Base-by-base conservation (phyloP, 805 yeast species). In the Starmerella vaccinii region DNA sequence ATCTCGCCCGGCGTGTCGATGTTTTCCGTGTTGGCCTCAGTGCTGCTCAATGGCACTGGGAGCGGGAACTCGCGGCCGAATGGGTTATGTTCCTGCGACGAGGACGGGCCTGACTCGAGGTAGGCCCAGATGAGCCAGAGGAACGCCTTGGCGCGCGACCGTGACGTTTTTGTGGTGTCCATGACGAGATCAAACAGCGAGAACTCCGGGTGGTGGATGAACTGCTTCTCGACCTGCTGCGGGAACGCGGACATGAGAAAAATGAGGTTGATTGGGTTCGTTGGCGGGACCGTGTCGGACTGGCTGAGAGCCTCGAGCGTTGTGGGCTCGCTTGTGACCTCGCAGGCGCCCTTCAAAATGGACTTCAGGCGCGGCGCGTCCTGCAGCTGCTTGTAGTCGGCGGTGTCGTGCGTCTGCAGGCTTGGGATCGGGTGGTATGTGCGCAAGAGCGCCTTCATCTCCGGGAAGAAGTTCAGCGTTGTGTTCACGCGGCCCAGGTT, bases 401-500 rank as follows among this genome's bases (percentile, higher is more conserved):
- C 64, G 42, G 68, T 67, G 48, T 72, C 76, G 51, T 76, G 78
- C 2, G 82, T 79, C 64, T 90, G 97, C 39, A 90, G 71, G 10
- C 88, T 79, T 0, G 98, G 98, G 30, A 90, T 86, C 12, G 95
- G 84, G 67, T 90, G 97, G 63, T 84, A 90, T 0, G 97, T 89
- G 61, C 98, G 74, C 55, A 90, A 73, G 57, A 88, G 90, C 0
- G 95, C 86, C 59, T 87, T 82, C 97, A 90, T 90, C 62, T 88
- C 97, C 21, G 94, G 86, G 50, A 87, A 95, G 63, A 90, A 70
- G 67, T 90, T 90, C 47, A 90, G 81, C 2, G 97, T 90, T 2
- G 98, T 90, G 69, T 90, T 90, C 80, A 90, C 79, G 55, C 97
- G 73, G 9, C 97, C 97, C 49, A 89, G 79, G 63, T 90, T 90